Base-by-base conservation (phyloP, 768 basidiomycete species). In the Lactarius tabidus region DNA sequence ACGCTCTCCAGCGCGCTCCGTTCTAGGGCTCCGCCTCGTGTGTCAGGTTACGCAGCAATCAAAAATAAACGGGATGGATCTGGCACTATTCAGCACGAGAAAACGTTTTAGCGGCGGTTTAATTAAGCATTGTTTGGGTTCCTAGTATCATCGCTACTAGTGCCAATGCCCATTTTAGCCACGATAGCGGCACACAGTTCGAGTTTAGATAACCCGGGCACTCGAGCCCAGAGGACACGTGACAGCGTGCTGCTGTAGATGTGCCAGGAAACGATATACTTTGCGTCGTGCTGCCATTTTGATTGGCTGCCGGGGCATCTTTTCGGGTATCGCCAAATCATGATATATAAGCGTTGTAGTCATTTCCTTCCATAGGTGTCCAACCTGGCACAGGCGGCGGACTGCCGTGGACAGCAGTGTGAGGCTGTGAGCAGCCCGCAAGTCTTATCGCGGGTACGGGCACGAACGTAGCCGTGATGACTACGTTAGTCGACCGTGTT, bases 11-110 rank as follows among this genome's bases (percentile, higher is more conserved):
- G 8, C 33, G 8, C 33, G 33, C 33, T 33, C 33, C 4, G 4
- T 33, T 51, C 48, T 15, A 6, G 6, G 7, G 2, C 12, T 51
- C 14, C 6, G 48, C 48, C 23, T 33, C 2, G 6, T 23, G 23
- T 2, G n/a, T 43, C 1, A 2, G 1, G 2, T 33, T 3, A 18
- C 18, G 2, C 20, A 1, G 7, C n/a, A 23, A 45, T 12, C 1
- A 45, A 12, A 3, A 23, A 0, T 9, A 48, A 48, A 15, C 15
- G 14, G 2, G 26, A 1, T 26, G 26, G 45, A 0, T 48, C 45
- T 48, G 45, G 45, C 14, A 15, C n/a, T 12, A 26, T 15, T 23
- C 5, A 23, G 26, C 23, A 51, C 48, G 26, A 15, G 2, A 23
- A 51, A 26, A 51, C 12, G 48, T 26, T 51, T 14, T 51, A 23